Base-by-base conservation (phyloP, 352 stramenopile species). In the Globisporangium recalcitrans region DNA sequence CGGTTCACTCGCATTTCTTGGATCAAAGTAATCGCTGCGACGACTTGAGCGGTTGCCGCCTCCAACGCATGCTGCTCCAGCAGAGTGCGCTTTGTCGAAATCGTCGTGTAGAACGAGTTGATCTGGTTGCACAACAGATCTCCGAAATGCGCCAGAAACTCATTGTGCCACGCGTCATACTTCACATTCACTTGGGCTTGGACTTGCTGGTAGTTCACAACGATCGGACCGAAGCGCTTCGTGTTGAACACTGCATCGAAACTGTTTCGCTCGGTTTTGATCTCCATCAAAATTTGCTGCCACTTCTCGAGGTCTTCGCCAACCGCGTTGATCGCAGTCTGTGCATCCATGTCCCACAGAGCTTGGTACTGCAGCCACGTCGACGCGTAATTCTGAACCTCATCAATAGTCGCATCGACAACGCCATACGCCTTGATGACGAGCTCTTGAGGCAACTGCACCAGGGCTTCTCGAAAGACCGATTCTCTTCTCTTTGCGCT, bases 81-180 rank as follows among this genome's bases (percentile, higher is more conserved):
- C 42, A 92, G 73, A 2, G 76, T 88, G 47, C 88, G 80, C 62
- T 93, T 95, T 1, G 78, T 78, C 52, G 84, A 95, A 58, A 95
- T 91, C 0, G 83, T 88, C 38, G 71, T 74, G 69, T 96, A 95
- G 76, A 91, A 96, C 52, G 85, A 75, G 54, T 89, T 88, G 54
- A 99, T 98, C 63, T 95, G 87, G 58, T 98, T 85, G 52, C 80
- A 86, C 19, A 99, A 73, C 32, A 99, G 85, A 40, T 91, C 74
- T 8, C 90, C 95, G 70, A 99, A 99, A 51, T 96, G 91, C 10
- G 87, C 81, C 38, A 99, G 87, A 49, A 99, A 90, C 63, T 99
- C 96, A 60, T 98, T 99, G 68, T 99, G 97, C 96, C 97, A 99
- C 3, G 96, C 97, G 71, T 99, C 98, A 76, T 99, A 99, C 72